Evolutionary conservation across 495 filamentous ascomycete species (phyloP), one percentile per base, ranked within the genome.

Genomic region (Hypoxylon cercidicola): DNA sequence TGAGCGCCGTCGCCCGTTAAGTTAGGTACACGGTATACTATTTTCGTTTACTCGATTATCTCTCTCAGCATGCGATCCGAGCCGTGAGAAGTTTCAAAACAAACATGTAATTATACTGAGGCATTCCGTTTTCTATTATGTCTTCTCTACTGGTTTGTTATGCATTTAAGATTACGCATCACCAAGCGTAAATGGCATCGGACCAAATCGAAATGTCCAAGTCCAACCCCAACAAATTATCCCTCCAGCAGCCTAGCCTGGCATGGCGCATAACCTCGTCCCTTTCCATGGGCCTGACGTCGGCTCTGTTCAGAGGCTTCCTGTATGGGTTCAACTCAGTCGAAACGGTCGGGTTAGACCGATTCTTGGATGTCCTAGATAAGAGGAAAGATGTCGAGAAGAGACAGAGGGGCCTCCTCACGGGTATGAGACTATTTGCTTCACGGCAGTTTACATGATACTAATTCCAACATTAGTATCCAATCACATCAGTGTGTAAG

Each of bases 401-500:
- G 63, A 85, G 94, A 66, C 78, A 87, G 59, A 85, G 87, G 70
- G 94, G 94, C 23, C 81, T 97, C 61, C 82, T 98, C 60, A 98
- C 94, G 69, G 92, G 93, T 96, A 81, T 56, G 79, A 68, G 47
- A 65, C 49, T 28, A 23, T 47, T 44, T 56, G 50, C 51, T 21
- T 13, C 50, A 37, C 10, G 11, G 34, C 34, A 47, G 32, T 48
- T 2, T 13, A 20, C 12, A 54, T 65, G 18, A 58, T 23, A 63
- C 44, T 56, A n/a, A 48, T 45, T 5, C 25, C 20, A 52, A 30
- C 41, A 45, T 69, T 68, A 96, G 95, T 98, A 8, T 97, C 91
- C 28, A 99, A 99, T 75, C 95, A 99, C 77, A 85, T 92, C 62
- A 93, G 91, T 78, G 89, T 99, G 95, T 98, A 91, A 79, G 92